A percentile compares a stretch with the other conserved stretches of the same genome.
Conservation (phyloP, 1,284 basidiomycete species). For the Papiliotrema nemorosa region DNA sequence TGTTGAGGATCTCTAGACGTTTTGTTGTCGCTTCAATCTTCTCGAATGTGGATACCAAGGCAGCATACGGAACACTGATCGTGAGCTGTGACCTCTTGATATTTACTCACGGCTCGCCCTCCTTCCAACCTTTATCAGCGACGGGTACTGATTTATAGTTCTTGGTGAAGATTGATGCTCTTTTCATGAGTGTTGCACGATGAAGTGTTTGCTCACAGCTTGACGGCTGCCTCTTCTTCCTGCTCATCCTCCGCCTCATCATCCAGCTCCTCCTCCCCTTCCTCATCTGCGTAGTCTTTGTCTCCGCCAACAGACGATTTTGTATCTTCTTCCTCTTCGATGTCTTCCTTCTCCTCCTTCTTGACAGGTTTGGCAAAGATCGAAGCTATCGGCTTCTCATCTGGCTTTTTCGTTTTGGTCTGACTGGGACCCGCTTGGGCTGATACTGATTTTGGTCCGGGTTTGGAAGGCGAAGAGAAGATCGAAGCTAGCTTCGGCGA, state of each 20-base stretch:
- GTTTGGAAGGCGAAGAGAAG: slow-evolving; percentile 24
- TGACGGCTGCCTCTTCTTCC: slow-evolving; percentile 59
- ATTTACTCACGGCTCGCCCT: slow-evolving; percentile 72
- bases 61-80: slow-evolving; percentile 84
- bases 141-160: slow-evolving; percentile 65
- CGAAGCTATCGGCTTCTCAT: slow-evolving; percentile 46
- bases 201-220: slow-evolving; percentile 61
- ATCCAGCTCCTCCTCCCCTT: slow-evolving; percentile 46
- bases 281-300: slow-evolving; percentile 50
- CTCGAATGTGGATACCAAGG: slow-evolving; percentile 81
- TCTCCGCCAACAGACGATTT: slow-evolving; percentile 46
- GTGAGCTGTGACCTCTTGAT: too few species aligned
- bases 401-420: slow-evolving; percentile 17
- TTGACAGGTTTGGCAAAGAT: slow-evolving; percentile 43
- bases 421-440: slow-evolving; percentile 7
- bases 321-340: slow-evolving; percentile 28
- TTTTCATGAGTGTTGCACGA: too few species aligned
- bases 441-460: not conserved
- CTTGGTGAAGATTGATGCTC: slow-evolving; percentile 57
- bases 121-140: slow-evolving; percentile 79
- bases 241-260: slow-evolving; percentile 53
- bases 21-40: slow-evolving; percentile 95
- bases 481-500: slow-evolving; percentile 21
- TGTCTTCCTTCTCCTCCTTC: slow-evolving; percentile 19
- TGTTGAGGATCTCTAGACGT: slow-evolving; percentile 84